Evolutionary conservation across 306 rosid species (phyloP).

Genomic region (Morella rubra): DNA sequence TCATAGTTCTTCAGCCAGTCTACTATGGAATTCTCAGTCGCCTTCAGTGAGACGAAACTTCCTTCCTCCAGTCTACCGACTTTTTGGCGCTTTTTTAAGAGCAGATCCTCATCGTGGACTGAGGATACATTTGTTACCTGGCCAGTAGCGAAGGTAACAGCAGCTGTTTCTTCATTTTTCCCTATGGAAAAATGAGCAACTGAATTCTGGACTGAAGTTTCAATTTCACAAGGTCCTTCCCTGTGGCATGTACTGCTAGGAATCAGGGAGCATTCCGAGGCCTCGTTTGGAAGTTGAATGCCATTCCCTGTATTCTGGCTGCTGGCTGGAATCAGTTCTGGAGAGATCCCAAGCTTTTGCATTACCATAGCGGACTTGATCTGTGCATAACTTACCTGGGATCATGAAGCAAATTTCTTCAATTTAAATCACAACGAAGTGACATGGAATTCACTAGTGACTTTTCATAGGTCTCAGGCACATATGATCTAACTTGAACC

Average conservation of each 20-base stretch:
- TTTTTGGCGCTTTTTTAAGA: slow-evolving; percentile 56
- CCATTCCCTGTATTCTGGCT: slow-evolving; percentile 28
- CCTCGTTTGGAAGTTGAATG: slow-evolving; percentile 24
- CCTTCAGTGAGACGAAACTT: slow-evolving; percentile 34
- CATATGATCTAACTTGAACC: neutral
- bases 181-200: slow-evolving; percentile 10
- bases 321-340: slow-evolving; percentile 31
- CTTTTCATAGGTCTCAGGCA: neutral
- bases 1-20: slow-evolving; percentile 60
- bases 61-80: slow-evolving; percentile 37
- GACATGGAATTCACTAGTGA: slow-evolving; percentile 1
- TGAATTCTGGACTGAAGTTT: slow-evolving; percentile 17
- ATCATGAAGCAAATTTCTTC: slow-evolving; percentile 29
- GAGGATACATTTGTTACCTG: slow-evolving; percentile 27
- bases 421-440: slow-evolving; percentile 23
- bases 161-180: slow-evolving; percentile 28
- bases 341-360: slow-evolving; percentile 49
- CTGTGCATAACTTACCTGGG: slow-evolving; percentile 64
- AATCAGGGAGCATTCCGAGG: slow-evolving; percentile 28
- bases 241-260: slow-evolving; percentile 12
- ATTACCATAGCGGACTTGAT: slow-evolving; percentile 61
- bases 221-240: slow-evolving; percentile 28
- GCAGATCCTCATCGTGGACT: slow-evolving; percentile 28
- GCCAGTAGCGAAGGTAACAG: slow-evolving; percentile 31
- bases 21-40: slow-evolving; percentile 58